Conservation (phyloP, 495 filamentous ascomycete species). For the Corynascus novoguineensis region DNA sequence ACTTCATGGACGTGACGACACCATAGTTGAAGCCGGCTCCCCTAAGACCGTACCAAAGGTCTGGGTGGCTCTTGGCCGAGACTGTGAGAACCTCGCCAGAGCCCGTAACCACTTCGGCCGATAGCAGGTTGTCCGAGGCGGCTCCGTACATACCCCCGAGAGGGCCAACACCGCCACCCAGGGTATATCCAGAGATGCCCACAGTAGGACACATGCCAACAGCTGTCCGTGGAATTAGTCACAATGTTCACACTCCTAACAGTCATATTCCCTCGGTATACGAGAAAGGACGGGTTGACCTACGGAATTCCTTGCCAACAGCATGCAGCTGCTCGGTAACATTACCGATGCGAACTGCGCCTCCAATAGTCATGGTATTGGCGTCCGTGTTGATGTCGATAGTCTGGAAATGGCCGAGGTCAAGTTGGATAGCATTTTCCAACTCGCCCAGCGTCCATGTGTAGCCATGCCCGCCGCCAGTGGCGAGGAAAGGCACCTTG, state of each 20-base stretch:
- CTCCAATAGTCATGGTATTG: slow-evolving; percentile 42
- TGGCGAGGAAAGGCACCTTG: slow-evolving; percentile 16
- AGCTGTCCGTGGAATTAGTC: background rate
- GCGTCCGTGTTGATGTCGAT: slow-evolving; percentile 31
- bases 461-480: slow-evolving; percentile 16
- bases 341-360: slow-evolving; percentile 30
- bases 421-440: slow-evolving; percentile 27
- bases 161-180: background rate
- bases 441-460: slow-evolving; percentile 6
- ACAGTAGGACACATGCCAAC: background rate
- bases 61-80: too few species aligned
- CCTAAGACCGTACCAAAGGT: too few species aligned
- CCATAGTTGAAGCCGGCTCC: too few species aligned
- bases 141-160: background rate
- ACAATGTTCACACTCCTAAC: too few species aligned
- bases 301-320: slow-evolving; percentile 12
- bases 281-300: too few species aligned
- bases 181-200: background rate
- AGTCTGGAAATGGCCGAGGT: slow-evolving; percentile 27
- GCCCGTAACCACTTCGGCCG: background rate
- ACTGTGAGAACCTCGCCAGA: background rate
- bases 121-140: background rate
- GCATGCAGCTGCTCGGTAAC: slow-evolving; percentile 12
- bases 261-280: too few species aligned
- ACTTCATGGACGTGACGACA: too few species aligned